These are phyloP conservation scores for Aspergillus texensis DNA, from an alignment of 2,329 filamentous ascomycete species.

Conservation along the genomic window DNA sequence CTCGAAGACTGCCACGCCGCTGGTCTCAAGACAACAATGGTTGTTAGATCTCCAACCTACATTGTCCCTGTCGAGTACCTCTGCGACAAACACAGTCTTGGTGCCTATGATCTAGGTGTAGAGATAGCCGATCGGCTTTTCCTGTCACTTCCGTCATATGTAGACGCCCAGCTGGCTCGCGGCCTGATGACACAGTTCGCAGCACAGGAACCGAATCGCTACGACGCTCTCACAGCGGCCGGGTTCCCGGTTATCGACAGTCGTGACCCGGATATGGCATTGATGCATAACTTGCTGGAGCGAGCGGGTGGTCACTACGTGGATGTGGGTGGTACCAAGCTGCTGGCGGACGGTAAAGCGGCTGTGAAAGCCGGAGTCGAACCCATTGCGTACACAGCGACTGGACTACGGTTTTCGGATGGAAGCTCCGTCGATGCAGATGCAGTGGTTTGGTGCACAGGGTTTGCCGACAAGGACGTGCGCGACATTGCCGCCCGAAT, in stretches of 20 bases:
- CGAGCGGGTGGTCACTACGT: slow-evolving; percentile 46
- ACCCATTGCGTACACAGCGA: slow-evolving; percentile 35
- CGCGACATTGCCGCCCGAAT: slow-evolving; percentile 30
- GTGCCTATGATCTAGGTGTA: slow-evolving; percentile 30
- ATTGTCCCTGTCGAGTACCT: slow-evolving; percentile 28
- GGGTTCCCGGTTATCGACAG: slow-evolving; percentile 45
- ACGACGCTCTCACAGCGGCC: slow-evolving; percentile 32
- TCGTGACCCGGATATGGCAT: slow-evolving; percentile 16
- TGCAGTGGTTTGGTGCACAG: slow-evolving; percentile 48
- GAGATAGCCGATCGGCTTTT: slow-evolving; percentile 16
- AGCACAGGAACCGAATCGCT: slow-evolving; percentile 37
- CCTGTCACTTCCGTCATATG: slow-evolving; percentile 9
- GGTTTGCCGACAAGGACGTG: slow-evolving; percentile 40
- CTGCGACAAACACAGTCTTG: slow-evolving; percentile 23
- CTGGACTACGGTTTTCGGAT: slow-evolving; percentile 39
- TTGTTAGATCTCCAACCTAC: slow-evolving; percentile 47
- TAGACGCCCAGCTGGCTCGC: slow-evolving; percentile 17
- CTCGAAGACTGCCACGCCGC: slow-evolving; percentile 50
- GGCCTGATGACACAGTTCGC: slow-evolving; percentile 28
- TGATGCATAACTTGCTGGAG: slow-evolving; percentile 41
- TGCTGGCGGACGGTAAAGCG: slow-evolving; percentile 37
- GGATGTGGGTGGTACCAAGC: slow-evolving; percentile 39
- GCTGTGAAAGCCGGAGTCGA: slow-evolving; percentile 33
- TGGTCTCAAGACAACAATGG: slow-evolving; percentile 47
- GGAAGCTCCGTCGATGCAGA: slow-evolving; percentile 38